Percentiles rank a stretch among this genome's conserved stretches.
Evolutionary conservation across 2,329 filamentous ascomycete species (phyloP).

Genomic region (Colletotrichum navitas): DNA sequence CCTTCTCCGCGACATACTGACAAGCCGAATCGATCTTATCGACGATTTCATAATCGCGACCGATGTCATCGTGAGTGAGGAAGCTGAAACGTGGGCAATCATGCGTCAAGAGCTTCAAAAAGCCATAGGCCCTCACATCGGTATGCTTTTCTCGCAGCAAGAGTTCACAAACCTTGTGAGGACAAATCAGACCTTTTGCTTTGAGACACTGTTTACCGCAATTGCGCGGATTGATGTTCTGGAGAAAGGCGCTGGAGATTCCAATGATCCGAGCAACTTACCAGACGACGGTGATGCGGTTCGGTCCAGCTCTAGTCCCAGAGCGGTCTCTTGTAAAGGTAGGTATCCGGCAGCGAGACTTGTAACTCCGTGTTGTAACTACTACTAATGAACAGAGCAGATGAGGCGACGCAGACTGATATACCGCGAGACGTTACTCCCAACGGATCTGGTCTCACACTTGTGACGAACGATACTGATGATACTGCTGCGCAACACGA

Average conservation of each 20-base stretch:
- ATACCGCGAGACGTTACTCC: not conserved
- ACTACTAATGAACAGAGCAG: not conserved
- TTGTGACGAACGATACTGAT: not conserved
- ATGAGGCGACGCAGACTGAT: not conserved
- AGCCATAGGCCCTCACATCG: slow-evolving; percentile 19
- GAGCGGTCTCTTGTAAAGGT: not conserved
- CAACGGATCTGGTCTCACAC: not conserved
- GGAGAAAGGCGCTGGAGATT: not conserved
- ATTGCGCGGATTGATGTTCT: not conserved
- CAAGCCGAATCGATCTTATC: not conserved
- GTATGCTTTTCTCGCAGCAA: slow-evolving; percentile 18
- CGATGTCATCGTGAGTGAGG: slow-evolving; percentile 14
- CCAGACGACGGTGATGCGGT: not conserved
- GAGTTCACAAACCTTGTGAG: slow-evolving; percentile 5
- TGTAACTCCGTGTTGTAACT: not conserved
- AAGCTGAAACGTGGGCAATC: not conserved
- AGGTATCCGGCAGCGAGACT: not conserved
- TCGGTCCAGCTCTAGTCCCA: not conserved
- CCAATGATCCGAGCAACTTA: not conserved
- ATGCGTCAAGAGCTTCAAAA: slow-evolving; percentile 18
- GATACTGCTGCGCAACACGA: not conserved
- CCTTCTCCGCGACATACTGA: slow-evolving; percentile 14
- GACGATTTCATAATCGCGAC: slow-evolving; percentile 22
- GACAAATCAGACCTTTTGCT: slow-evolving; percentile 11
- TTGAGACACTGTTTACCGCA: slow-evolving; percentile 8